These are phyloP conservation scores for Penicillium sp. DNA, from an alignment of 2,329 filamentous ascomycete genomes.

Conservation along the genomic window DNA sequence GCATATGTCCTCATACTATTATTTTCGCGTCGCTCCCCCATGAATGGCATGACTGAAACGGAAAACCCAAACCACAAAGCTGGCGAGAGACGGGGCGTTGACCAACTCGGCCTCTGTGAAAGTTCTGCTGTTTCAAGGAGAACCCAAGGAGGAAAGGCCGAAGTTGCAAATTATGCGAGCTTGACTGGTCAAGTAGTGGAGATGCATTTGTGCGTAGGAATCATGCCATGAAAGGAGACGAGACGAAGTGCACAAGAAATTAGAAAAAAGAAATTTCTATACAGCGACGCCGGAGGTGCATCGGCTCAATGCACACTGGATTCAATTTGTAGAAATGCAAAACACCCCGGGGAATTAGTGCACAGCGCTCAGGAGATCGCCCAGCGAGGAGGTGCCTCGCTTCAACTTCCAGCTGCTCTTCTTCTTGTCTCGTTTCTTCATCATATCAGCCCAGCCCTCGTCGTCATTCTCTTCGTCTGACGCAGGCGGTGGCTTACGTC, in stretches of 20 bases:
- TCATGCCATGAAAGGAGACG: slow-evolving; percentile 16
- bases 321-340: slow-evolving; percentile 3
- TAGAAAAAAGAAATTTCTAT: slow-evolving; percentile 21
- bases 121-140: not conserved
- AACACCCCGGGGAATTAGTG: slow-evolving; percentile 27
- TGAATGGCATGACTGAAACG: slow-evolving; percentile 6
- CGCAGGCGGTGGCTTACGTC: slow-evolving; percentile 23
- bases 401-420: slow-evolving; percentile 53
- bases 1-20: slow-evolving; percentile 25
- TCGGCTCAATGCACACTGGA: slow-evolving; percentile 16
- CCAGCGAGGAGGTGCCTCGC: slow-evolving; percentile 41
- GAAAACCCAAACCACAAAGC: not conserved
- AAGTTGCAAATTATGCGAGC: slow-evolving; percentile 2
- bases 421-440: slow-evolving; percentile 54
- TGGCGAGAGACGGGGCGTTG: not conserved
- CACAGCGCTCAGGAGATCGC: slow-evolving; percentile 44
- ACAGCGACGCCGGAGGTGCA: slow-evolving; percentile 13
- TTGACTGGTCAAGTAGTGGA: not conserved
- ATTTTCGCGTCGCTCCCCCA: slow-evolving; percentile 7
- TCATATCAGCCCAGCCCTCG: slow-evolving; percentile 56
- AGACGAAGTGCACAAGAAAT: not conserved
- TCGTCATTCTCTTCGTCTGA: slow-evolving; percentile 54
- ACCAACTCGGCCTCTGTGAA: too few relatives aligned
- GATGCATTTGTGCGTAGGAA: slow-evolving; percentile 27
- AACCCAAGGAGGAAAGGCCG: not conserved